phyloP scores from a whole-genome alignment of 2,329 filamentous ascomycete species.

The Trichoderma brevicompactum region DNA sequence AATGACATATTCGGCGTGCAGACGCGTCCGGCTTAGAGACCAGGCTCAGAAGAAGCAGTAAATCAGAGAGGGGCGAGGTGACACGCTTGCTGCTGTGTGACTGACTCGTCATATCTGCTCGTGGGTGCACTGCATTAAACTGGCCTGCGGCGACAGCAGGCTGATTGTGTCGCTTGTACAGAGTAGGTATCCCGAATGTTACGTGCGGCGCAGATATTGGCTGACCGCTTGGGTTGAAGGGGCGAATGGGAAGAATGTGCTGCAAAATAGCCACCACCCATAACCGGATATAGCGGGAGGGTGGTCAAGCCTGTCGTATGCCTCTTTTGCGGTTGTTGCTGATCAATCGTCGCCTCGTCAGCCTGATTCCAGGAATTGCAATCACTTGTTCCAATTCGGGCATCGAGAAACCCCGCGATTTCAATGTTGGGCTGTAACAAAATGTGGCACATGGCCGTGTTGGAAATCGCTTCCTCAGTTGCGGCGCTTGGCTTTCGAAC shows the following conservation, averaged over 20 bases:
- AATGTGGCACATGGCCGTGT: conserved; percentile 5
- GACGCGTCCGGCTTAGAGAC: conserved; percentile 4
- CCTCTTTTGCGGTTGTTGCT: neutral
- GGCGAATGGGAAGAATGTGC: conserved; percentile 9
- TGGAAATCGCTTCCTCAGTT: neutral
- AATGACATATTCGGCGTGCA: conserved; percentile 76
- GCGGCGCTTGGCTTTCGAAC: conserved; percentile 17
- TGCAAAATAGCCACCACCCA: conserved; percentile 8
- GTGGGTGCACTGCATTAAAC: conserved; percentile 8
- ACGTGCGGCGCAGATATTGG: conserved; percentile 26
- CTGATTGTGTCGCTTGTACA: conserved; percentile 20
- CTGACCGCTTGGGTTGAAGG: conserved; percentile 18
- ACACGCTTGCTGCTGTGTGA: neutral
- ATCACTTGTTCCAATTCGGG: neutral
- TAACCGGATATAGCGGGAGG: conserved; percentile 12
- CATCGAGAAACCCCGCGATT: conserved; percentile 20
- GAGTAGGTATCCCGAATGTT: conserved; percentile 27
- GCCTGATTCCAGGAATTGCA: neutral
- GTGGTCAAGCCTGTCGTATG: neutral
- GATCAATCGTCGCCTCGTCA: conserved; percentile 19
- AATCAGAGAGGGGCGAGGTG: neutral
- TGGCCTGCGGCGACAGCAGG: neutral
- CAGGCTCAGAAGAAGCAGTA: neutral
- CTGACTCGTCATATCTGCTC: conserved; percentile 19
- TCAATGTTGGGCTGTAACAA: conserved; percentile 8